Conservation (phyloP, 306 rosid genomes). For the Vachellia pachyceras region DNA sequence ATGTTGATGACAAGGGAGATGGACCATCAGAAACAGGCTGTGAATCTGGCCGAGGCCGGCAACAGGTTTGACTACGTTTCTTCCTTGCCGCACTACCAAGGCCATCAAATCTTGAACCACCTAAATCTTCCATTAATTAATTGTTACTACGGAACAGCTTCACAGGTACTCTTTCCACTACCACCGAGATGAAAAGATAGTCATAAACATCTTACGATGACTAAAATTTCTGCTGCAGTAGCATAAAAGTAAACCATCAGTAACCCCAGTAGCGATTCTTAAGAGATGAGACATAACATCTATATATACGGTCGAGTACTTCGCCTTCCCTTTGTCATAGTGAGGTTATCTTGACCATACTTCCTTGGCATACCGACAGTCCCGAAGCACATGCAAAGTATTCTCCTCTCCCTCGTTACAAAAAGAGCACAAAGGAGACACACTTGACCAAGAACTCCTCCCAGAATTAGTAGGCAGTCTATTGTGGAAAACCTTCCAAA, state of each 20-base stretch:
- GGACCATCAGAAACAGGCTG: constrained; percentile 57
- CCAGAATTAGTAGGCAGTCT: too few relatives aligned
- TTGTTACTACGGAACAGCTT: constrained; percentile 15
- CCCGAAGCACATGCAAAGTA: too few relatives aligned
- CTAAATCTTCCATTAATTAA: too few relatives aligned
- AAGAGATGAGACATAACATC: background rate
- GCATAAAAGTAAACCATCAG: constrained; percentile 9
- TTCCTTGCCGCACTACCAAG: constrained; percentile 67
- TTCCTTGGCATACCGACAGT: too few relatives aligned
- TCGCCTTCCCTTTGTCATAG: background rate
- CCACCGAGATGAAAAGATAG: background rate
- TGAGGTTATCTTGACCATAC: background rate
- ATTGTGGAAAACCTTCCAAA: too few relatives aligned
- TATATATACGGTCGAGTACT: background rate
- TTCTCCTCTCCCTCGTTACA: too few relatives aligned
- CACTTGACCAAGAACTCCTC: too few relatives aligned
- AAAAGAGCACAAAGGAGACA: too few relatives aligned
- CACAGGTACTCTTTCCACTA: background rate
- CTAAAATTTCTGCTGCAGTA: constrained; percentile 28
- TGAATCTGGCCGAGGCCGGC: too few relatives aligned
- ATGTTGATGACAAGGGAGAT: constrained; percentile 63
- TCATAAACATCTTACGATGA: background rate
- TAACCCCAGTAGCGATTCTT: constrained; percentile 9
- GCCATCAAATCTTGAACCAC: constrained; percentile 78
- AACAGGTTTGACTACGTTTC: constrained; percentile 85